phyloP scores from a whole-genome alignment of 768 basidiomycete genomes.

The Candolleomyces aberdarensis region DNA sequence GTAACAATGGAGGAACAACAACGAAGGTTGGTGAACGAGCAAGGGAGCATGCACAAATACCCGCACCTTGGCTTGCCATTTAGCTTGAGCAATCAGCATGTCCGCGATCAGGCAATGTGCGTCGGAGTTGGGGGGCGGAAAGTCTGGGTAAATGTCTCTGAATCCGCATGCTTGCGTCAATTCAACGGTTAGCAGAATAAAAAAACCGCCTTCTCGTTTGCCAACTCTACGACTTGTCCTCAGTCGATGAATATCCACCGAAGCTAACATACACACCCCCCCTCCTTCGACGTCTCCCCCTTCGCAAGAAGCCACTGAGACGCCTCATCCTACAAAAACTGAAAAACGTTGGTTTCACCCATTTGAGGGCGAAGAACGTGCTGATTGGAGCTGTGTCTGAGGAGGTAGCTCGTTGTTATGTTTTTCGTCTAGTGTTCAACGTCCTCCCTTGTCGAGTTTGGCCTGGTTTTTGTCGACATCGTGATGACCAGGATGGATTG shows the following conservation, averaged over 20 bases:
- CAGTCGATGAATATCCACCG: slow-evolving; percentile 15
- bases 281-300: slow-evolving; percentile 13
- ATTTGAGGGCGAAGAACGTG: no score
- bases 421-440: no score
- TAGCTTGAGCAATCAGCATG: slow-evolving; percentile 65
- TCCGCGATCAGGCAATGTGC: slow-evolving; percentile 88
- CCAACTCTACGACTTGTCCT: slow-evolving; percentile 68
- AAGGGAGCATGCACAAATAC: not conserved
- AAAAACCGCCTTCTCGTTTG: slow-evolving; percentile 70
- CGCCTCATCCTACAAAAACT: no score
- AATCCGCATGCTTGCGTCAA: slow-evolving; percentile 84
- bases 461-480: no score
- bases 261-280: slow-evolving; percentile 32
- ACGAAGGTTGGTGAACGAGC: no score
- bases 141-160: slow-evolving; percentile 79
- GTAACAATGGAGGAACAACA: not conserved
- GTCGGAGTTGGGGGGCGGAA: slow-evolving; percentile 60
- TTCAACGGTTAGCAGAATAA: slow-evolving; percentile 67
- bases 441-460: no score
- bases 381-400: no score
- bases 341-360: no score
- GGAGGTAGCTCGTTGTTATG: no score
- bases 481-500: no score
- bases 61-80: slow-evolving; percentile 83
- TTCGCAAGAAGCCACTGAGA: no score